Base-by-base conservation (phyloP, 1,139 yeast species). In the Debaryomyces fabryi region DNA sequence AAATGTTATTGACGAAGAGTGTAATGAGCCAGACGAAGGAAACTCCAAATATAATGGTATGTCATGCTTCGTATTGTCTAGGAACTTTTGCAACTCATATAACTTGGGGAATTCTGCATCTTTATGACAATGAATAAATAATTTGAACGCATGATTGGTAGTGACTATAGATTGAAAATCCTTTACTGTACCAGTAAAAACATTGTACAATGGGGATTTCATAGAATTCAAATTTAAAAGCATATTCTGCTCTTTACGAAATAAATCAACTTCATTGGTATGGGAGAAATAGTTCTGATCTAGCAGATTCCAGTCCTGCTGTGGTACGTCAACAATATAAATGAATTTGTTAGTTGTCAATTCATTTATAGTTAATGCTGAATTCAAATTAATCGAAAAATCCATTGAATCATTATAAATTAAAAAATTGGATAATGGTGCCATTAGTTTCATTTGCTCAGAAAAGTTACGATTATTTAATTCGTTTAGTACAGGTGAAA, bases 51-150 rank as follows among this genome's bases (percentile, higher is more conserved):
- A 65, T 39, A 62, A 52, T 1, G 63, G 55, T 33, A 52, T 54
- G 27, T 49, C 48, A 3, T 34, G 24, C 2, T 47, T 49, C n/a
- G 56, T 53, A 5, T 40, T 27, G 12, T 47, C 42, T 36, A 56
- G 24, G 20, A 62, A 52, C 6, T 57, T 53, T 13, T 57, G 53
- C 27, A 63, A 55, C 5, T 46, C 42, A 20, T 47, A 50, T 45
- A 63, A 49, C 4, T 57, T 46, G 0, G 78, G 78, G 42, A 72
- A 60, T n/a, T 36, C 43, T 1, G 71, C 70, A 46, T 62, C 60
- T 44, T 71, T 76, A 49, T 67, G 68, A 56, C 77, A 73, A 49
- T 71, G 68, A 15, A 73, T 61, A 25, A 64, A 63, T 51, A 73
- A 53, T 41, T 66, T 63, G 53, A 72, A 73, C 24, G 62, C 59